Percentiles rank a stretch among this genome's conserved stretches.
Evolutionary conservation across 1,284 basidiomycete genomes (phyloP).

Genomic region (Pterulicium gracile): DNA sequence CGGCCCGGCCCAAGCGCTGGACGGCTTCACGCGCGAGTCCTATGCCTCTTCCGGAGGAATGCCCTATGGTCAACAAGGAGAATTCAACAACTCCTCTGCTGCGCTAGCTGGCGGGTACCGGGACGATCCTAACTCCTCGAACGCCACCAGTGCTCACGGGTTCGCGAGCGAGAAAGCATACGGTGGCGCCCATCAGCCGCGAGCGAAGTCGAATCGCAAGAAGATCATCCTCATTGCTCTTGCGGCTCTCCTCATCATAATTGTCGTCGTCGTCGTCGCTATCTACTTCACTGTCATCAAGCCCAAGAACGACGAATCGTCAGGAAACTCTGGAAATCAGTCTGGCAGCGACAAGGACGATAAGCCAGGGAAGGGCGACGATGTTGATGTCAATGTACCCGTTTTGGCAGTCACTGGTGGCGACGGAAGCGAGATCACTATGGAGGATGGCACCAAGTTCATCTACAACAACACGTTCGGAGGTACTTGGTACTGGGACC

Average conservation of each 20-base stretch:
- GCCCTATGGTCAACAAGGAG: background rate
- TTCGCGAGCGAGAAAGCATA: background rate
- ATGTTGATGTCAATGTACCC: slow-evolving; percentile 1
- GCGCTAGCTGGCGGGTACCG: background rate
- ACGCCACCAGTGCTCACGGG: background rate
- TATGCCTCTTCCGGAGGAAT: background rate
- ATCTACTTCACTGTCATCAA: slow-evolving; percentile 46
- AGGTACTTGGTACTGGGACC: slow-evolving; percentile 60
- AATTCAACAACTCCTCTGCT: background rate
- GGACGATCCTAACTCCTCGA: background rate
- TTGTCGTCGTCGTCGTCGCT: slow-evolving; percentile 39
- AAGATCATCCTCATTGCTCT: slow-evolving; percentile 16
- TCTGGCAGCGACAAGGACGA: slow-evolving; percentile 8
- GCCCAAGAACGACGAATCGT: slow-evolving; percentile 22
- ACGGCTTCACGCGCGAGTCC: background rate
- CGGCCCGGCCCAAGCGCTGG: background rate
- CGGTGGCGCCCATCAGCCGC: background rate
- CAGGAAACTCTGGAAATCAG: slow-evolving; percentile 8
- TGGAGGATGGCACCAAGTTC: slow-evolving; percentile 54
- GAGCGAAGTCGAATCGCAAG: background rate
- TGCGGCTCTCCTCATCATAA: slow-evolving; percentile 27
- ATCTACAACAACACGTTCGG: slow-evolving; percentile 64
- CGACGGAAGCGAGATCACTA: slow-evolving; percentile 51
- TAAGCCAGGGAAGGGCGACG: slow-evolving; percentile 9
- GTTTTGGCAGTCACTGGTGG: slow-evolving; percentile 35